These are phyloP conservation scores for Pyropia yezoensis DNA, from an alignment of 23 red algal genomes.

Conservation along the genomic window DNA sequence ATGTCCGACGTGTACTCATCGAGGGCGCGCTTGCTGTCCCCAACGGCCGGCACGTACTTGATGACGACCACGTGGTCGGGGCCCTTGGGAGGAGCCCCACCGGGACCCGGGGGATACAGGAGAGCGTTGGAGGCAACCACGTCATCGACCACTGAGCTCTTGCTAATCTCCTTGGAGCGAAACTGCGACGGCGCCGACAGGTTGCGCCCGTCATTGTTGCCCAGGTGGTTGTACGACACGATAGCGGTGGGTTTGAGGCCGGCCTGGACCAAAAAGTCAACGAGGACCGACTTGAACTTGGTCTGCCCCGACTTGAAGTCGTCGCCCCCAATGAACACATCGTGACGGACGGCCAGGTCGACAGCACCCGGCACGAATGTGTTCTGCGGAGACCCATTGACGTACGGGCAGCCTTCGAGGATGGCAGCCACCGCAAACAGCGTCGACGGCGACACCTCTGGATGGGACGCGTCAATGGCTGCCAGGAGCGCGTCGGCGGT, in stretches of 20 bases:
- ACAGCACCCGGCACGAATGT: constrained; percentile 96
- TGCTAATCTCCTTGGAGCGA: constrained; percentile 90
- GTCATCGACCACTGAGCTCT: constrained; percentile 94
- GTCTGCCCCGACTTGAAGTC: constrained; percentile 99
- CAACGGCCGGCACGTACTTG: constrained; percentile 96
- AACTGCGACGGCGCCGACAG: constrained; percentile 94
- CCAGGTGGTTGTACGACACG: constrained; percentile 95
- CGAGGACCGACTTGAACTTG: constrained; percentile 92
- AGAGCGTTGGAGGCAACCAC: constrained; percentile 89
- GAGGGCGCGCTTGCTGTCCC: constrained; percentile 88
- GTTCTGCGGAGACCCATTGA: constrained; percentile 98
- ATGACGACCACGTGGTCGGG: constrained; percentile 99
- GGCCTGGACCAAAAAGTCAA: constrained; percentile 84
- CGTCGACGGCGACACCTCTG: constrained; percentile 80
- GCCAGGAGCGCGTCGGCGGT: constrained; percentile 69
- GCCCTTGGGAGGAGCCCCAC: constrained; percentile 8
- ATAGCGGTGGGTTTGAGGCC: constrained; percentile 91
- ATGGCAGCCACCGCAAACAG: constrained; percentile 96
- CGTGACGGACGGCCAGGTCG: constrained; percentile 63
- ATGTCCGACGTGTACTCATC: constrained; percentile 97
- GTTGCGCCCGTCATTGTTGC: constrained; percentile 98
- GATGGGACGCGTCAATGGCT: constrained; percentile 59
- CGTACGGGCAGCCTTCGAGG: constrained; percentile 89
- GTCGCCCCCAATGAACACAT: constrained; percentile 90
- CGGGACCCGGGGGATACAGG: constrained; percentile 57